Base-by-base conservation (phyloP, 2,329 filamentous ascomycete genomes). In the Aspergillus spinulosporus region DNA sequence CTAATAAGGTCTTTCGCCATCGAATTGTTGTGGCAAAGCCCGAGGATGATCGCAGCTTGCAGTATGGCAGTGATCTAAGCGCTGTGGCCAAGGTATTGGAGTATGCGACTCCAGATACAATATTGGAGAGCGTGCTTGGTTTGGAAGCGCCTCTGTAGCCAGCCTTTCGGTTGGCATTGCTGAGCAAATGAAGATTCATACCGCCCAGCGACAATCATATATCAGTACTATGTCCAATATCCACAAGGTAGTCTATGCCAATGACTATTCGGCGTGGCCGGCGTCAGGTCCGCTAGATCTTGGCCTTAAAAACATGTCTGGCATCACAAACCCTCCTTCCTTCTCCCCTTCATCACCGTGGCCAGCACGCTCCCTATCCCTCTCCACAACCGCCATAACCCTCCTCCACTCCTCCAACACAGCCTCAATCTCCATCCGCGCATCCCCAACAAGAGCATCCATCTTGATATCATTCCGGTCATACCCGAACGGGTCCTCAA, bases 1-100 rank as follows among this genome's bases (percentile, higher is more conserved):
- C 88, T 1, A 85, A 85, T 59, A 97, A 97, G 76, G 83, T 96
- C 26, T 99, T 96, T 68, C 81, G 88, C 14, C 94, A 99, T 75
- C 87, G 92, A 6, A 85, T 99, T 32, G 74, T 83, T 11, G 82
- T 97, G 54, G 84, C 88, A 0, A 74, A 76, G 1, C 82, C 90
- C 1, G 82, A 85, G 59, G 84, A 86, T 56, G 94, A 97, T 76
- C 82, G 92, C 47, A 97, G 92, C 70, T 82, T 96, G 78, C 90
- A 96, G 71, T 99, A 95, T 86, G 94, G 94, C 0, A 97, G 93
- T 71, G 86, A 88, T 52, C 64, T 88, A 0, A 80, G 82, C 31
- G 88, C 89, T 3, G 84, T 97, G 1, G 80, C 83, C 61, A 79
- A 82, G 12, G 64, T 92, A 47, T 74, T 97, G 2, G 84, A 88